A percentile compares a stretch with the other conserved stretches of the same genome.
These are phyloP conservation scores for Fimicolochytrium jonesii DNA, from an alignment of 192 early-diverging fungal genomes.

Conservation along the genomic window DNA sequence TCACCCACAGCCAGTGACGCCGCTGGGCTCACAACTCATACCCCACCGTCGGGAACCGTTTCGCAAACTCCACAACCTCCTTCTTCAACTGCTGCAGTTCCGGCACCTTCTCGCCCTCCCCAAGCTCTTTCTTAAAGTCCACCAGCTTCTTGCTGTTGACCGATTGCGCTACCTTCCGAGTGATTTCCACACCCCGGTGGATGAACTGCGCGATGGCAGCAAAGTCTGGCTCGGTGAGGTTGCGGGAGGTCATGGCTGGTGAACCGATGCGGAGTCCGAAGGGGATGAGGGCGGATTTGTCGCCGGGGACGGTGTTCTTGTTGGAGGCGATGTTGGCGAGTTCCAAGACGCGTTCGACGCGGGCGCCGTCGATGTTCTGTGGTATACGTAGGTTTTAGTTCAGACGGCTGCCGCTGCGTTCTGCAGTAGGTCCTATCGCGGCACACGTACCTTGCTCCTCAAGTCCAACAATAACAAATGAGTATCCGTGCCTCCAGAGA, in stretches of 20 bases:
- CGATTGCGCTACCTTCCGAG: conserved; percentile 65
- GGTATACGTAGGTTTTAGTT: too few relatives aligned
- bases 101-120: conserved; percentile 43
- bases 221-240: conserved; percentile 84
- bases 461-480: conserved; percentile 92
- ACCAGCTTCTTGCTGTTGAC: conserved; percentile 67
- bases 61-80: conserved; percentile 81
- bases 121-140: conserved; percentile 86
- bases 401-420: too few relatives aligned
- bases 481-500: conserved; percentile 92
- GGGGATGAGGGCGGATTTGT: conserved; percentile 89
- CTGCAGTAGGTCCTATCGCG: too few relatives aligned
- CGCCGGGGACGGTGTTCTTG: conserved; percentile 99
- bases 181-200: conserved; percentile 78
- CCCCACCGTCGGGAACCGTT: conserved; percentile 84
- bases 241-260: conserved; percentile 97
- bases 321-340: conserved; percentile 96
- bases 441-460: conserved; percentile 51
- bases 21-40: too few relatives aligned
- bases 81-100: conserved; percentile 69
- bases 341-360: conserved; percentile 93
- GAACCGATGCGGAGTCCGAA: conserved; percentile 90
- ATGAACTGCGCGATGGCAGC: conserved; percentile 80
- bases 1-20: too few relatives aligned
- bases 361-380: conserved; percentile 89